Percentiles rank a stretch among this genome's conserved stretches.
phyloP scores from a whole-genome alignment of 2,329 filamentous ascomycete species.

The Ceratocystis diversiconidia region DNA sequence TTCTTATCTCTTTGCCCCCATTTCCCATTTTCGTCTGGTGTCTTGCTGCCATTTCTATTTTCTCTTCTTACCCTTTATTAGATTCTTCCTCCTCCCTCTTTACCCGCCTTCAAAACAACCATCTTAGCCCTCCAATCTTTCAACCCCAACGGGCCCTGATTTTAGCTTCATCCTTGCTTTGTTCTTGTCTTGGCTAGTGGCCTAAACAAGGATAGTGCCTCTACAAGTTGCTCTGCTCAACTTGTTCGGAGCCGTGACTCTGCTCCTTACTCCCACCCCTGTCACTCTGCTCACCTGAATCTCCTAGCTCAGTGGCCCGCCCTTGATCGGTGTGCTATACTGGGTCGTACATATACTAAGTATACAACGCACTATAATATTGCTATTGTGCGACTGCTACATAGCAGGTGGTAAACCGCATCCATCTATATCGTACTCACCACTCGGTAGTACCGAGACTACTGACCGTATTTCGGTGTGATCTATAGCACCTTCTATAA shows the following conservation, averaged over 20 bases:
- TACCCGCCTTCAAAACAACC: constrained; percentile 17
- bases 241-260: constrained; percentile 1
- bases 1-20: not conserved
- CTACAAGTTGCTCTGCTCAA: not conserved
- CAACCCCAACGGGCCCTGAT: not conserved
- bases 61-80: constrained; percentile 7
- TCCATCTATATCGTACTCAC: not conserved
- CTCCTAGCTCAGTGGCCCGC: not conserved
- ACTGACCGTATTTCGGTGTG: constrained; percentile 1
- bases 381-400: not conserved
- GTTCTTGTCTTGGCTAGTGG: not conserved
- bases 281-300: constrained; percentile 2
- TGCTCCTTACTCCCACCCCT: not conserved
- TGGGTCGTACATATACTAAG: not conserved
- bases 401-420: not conserved
- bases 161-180: constrained; percentile 1
- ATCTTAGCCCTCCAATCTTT: not conserved
- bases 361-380: not conserved
- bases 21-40: not conserved
- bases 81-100: constrained; percentile 10
- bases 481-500: not conserved
- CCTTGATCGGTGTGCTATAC: constrained; percentile 4
- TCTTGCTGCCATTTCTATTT: not conserved
- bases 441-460: not conserved
- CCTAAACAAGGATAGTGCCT: not conserved